Conservation (phyloP, 2,329 filamentous ascomycete species). For the Penicillium frequentans region DNA sequence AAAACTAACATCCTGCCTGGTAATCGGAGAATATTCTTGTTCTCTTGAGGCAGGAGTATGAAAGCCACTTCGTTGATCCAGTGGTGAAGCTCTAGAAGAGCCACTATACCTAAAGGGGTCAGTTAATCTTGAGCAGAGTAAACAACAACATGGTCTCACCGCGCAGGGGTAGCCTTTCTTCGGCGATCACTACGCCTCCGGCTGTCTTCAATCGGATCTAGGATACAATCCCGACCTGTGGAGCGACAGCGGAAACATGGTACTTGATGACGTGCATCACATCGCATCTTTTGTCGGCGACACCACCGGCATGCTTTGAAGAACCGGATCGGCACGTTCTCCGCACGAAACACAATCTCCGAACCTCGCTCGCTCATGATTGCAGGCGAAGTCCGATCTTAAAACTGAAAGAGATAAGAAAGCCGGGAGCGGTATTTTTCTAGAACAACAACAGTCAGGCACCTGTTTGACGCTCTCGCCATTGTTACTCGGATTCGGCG, state of each 20-base stretch:
- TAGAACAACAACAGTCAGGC: not conserved
- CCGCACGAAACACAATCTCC: conserved; percentile 30
- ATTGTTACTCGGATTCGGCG: no score
- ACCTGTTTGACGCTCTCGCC: not conserved
- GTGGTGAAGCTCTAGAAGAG: conserved; percentile 16
- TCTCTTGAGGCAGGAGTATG: conserved; percentile 27
- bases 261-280: conserved; percentile 35
- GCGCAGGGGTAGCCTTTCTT: conserved; percentile 23
- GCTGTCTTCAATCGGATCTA: conserved; percentile 32
- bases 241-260: conserved; percentile 37
- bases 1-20: conserved; percentile 19
- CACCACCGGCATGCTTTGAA: conserved; percentile 40
- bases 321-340: conserved; percentile 31
- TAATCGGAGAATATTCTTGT: conserved; percentile 26
- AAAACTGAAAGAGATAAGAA: not conserved
- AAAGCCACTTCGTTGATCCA: conserved; percentile 20
- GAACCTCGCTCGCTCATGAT: conserved; percentile 29
- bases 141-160: conserved; percentile 16
- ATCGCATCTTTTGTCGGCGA: conserved; percentile 37
- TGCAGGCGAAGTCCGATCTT: not conserved
- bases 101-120: conserved; percentile 11
- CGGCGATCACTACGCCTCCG: conserved; percentile 25
- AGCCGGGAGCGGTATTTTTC: not conserved
- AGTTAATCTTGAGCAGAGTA: conserved; percentile 1
- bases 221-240: conserved; percentile 33